phyloP scores from a whole-genome alignment of 2,329 filamentous ascomycete genomes.

The Eurotiales sp. region DNA sequence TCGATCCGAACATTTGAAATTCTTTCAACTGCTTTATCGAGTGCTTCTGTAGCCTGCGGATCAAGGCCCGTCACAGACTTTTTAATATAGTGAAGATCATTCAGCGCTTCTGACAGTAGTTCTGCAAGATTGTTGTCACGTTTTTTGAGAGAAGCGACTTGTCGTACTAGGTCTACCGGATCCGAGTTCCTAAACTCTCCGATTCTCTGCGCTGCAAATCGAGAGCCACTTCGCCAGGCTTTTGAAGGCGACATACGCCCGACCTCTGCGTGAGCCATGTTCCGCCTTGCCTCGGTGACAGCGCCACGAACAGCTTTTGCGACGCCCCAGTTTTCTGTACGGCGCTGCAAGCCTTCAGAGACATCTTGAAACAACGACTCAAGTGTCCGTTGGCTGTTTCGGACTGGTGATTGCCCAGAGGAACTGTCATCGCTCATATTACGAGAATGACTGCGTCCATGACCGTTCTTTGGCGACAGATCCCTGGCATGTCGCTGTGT shows the following conservation, averaged over 20 bases:
- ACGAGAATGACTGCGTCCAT: conserved; percentile 28
- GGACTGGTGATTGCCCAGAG: conserved; percentile 34
- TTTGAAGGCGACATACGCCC: conserved; percentile 26
- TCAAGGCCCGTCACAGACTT: conserved; percentile 24
- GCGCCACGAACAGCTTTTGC: conserved; percentile 48
- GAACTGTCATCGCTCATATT: conserved; percentile 28
- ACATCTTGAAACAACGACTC: conserved; percentile 48
- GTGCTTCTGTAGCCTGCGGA: conserved; percentile 24
- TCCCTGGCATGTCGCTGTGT: conserved; percentile 16
- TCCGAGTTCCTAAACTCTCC: conserved; percentile 15
- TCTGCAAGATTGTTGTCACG: conserved; percentile 36
- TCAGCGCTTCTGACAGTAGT: conserved; percentile 39
- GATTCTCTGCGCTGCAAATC: conserved; percentile 17
- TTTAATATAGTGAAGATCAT: conserved; percentile 37
- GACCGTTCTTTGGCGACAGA: conserved; percentile 14
- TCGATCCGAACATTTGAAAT: conserved; percentile 43
- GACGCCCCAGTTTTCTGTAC: conserved; percentile 48
- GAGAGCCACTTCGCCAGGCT: conserved; percentile 17
- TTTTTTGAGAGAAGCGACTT: conserved; percentile 34
- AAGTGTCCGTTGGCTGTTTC: conserved; percentile 39
- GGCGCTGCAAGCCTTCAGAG: conserved; percentile 45
- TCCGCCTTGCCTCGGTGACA: conserved; percentile 44
- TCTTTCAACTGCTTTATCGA: conserved; percentile 37
- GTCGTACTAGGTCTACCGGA: conserved; percentile 27
- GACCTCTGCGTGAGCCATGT: conserved; percentile 41